Conservation (phyloP, 768 basidiomycete species). For the Polyporus arcularius region DNA sequence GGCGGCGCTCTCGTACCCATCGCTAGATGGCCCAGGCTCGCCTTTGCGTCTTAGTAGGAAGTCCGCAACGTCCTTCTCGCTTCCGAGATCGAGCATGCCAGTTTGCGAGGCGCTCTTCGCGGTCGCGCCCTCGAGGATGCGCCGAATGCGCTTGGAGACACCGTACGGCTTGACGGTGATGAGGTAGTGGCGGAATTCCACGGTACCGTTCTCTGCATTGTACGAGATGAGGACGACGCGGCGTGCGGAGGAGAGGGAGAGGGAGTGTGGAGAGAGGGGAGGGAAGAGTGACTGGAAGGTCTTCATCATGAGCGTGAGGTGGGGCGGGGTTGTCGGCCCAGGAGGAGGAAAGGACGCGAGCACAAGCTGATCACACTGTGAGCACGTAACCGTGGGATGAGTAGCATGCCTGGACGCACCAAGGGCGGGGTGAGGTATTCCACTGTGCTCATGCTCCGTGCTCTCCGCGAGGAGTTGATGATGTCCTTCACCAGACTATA, state of each 20-base stretch:
- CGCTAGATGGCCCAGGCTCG: slow-evolving; percentile 53
- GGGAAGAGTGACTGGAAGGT: slow-evolving; percentile 97
- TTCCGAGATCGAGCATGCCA: slow-evolving; percentile 74
- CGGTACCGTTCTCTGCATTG: slow-evolving; percentile 79
- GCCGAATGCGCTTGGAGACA: slow-evolving; percentile 87
- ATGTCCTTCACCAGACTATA: slow-evolving; percentile 92
- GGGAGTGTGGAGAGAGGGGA: slow-evolving; percentile 78
- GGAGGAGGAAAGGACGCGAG: slow-evolving; percentile 84
- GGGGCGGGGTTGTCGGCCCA: slow-evolving; percentile 73
- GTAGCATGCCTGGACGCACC: slow-evolving; percentile 45
- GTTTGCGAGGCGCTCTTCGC: slow-evolving; percentile 38
- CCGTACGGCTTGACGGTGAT: slow-evolving; percentile 96
- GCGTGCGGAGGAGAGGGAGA: slow-evolving; percentile 86
- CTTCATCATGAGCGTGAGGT: slow-evolving; percentile 91
- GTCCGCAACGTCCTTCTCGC: slow-evolving; percentile 93
- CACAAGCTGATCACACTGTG: slow-evolving; percentile 63
- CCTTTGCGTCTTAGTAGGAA: slow-evolving; percentile 80
- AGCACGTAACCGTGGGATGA: slow-evolving; percentile 2
- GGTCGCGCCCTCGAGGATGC: slow-evolving; percentile 68
- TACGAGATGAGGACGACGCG: slow-evolving; percentile 93
- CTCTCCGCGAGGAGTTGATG: slow-evolving; percentile 60
- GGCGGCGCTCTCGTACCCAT: slow-evolving; percentile 78
- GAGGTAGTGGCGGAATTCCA: slow-evolving; percentile 93
- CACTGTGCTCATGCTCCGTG: slow-evolving; percentile 70
- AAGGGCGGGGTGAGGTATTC: slow-evolving; percentile 93